Evolutionary conservation across 2,329 filamentous ascomycete species (phyloP), one percentile per base, ranked within the genome.

Genomic region (Colletotrichum zoysiae): DNA sequence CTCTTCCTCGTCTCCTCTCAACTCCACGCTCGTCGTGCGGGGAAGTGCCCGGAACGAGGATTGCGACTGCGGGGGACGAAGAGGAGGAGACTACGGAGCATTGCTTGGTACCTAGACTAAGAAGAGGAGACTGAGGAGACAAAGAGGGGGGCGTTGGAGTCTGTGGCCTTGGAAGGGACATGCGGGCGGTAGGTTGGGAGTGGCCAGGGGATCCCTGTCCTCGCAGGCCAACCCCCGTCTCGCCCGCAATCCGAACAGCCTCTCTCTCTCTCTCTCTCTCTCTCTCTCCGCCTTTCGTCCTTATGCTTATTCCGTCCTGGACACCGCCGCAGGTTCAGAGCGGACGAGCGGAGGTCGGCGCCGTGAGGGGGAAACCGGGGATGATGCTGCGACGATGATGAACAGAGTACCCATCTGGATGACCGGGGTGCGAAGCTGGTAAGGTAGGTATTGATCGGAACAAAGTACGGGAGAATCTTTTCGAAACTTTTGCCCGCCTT

Each of bases 291-390:
- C 48, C 23, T 38, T 2, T 40, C 20, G 42, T 20, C 35, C 64
- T 60, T 66, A 60, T 60, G 64, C 64, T 66, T 66, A 66, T 66
- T 66, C 44, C 42, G 18, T 40, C 44, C 3, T 51, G 51, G 63
- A 23, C 35, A 20, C 46, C 60, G 51, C n/a, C n/a, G 40, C 23
- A n/a, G 33, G 30, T 30, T n/a, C 23, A n/a, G 18, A 42, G 48
- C 30, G 60, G 33, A 33, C 26, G 53, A 35, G 35, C 35, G 35
- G 35, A 35, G 35, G 35, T 9, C 7, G 9, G 35, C 42, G 18
- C 26, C 35, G 56, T 44, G 56, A 60, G 46, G 56, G 56, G 55
- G 35, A 44, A 60, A 20, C 44, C 1, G 53, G 63, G 18, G 60
- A 48, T 65, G 51, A 58, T 50, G 62, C n/a, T 35, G 8, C 26